These are phyloP conservation scores for Tricholoma flavovirens DNA, from an alignment of 768 basidiomycete species.

Conservation along the genomic window DNA sequence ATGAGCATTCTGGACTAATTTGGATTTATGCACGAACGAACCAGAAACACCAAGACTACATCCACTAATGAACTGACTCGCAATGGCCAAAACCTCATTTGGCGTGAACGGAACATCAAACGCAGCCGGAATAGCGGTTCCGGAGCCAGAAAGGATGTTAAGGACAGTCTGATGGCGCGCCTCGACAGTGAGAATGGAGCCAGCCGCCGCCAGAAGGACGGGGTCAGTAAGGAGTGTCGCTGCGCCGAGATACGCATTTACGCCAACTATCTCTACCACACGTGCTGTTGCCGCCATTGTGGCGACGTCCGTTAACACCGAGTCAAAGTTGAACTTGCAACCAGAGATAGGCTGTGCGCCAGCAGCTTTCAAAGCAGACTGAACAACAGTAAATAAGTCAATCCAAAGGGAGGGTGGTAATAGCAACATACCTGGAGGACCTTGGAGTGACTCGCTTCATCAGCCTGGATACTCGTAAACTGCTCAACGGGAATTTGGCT, in stretches of 20 bases:
- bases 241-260: slow-evolving; percentile 72
- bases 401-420: neutral
- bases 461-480: slow-evolving; percentile 50
- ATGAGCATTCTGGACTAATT: neutral
- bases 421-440: slow-evolving; percentile 33
- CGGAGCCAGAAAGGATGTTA: slow-evolving; percentile 58
- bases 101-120: slow-evolving; percentile 75
- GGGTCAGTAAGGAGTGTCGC: slow-evolving; percentile 59
- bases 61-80: slow-evolving; percentile 54
- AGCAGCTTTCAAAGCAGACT: slow-evolving; percentile 44
- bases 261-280: slow-evolving; percentile 71
- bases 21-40: slow-evolving; percentile 21
- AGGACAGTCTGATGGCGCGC: slow-evolving; percentile 79
- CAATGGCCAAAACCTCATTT: slow-evolving; percentile 65
- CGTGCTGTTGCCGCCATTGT: slow-evolving; percentile 71
- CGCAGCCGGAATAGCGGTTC: slow-evolving; percentile 54
- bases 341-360: slow-evolving; percentile 47
- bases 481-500: slow-evolving; percentile 53
- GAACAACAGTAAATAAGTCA: neutral
- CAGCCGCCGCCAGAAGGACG: slow-evolving; percentile 57
- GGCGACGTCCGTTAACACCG: slow-evolving; percentile 55
- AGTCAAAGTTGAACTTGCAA: slow-evolving; percentile 67
- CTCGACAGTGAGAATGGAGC: slow-evolving; percentile 71
- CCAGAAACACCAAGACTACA: slow-evolving; percentile 58
- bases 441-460: slow-evolving; percentile 56